phyloP scores from a whole-genome alignment of 2,329 filamentous ascomycete species.

The Acephala macrosclerotiorum region DNA sequence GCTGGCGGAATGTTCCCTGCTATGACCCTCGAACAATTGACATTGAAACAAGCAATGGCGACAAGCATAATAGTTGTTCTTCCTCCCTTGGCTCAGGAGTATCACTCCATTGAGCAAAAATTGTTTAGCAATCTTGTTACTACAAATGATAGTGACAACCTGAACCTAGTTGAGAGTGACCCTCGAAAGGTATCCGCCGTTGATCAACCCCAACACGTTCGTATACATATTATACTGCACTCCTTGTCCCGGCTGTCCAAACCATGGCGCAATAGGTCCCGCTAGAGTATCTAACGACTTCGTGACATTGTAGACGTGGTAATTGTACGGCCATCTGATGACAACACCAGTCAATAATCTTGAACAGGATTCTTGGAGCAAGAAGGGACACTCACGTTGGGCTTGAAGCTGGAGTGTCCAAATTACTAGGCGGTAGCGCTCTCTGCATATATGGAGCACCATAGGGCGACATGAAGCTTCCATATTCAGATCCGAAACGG shows the following conservation, averaged over 20 bases:
- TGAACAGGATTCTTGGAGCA: neutral
- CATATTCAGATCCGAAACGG: slow-evolving; percentile 55
- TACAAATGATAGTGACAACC: slow-evolving; percentile 26
- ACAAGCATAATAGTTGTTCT: too few species aligned
- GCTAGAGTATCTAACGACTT: slow-evolving; percentile 49
- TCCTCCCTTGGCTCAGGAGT: too few species aligned
- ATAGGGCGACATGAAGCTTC: slow-evolving; percentile 51
- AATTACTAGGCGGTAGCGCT: slow-evolving; percentile 54
- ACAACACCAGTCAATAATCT: neutral
- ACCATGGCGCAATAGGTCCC: slow-evolving; percentile 58
- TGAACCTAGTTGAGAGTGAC: slow-evolving; percentile 22
- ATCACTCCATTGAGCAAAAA: too few species aligned
- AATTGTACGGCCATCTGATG: slow-evolving; percentile 53
- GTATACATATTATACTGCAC: slow-evolving; percentile 41
- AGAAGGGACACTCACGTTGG: slow-evolving; percentile 28
- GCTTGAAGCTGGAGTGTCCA: slow-evolving; percentile 45
- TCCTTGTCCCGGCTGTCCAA: slow-evolving; percentile 57
- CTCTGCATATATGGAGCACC: slow-evolving; percentile 56
- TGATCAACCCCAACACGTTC: slow-evolving; percentile 45
- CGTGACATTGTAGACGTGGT: slow-evolving; percentile 55
- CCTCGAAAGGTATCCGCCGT: slow-evolving; percentile 44
- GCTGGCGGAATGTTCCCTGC: too few species aligned
- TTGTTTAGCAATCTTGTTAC: too few species aligned
- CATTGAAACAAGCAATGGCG: too few species aligned
- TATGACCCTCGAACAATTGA: too few species aligned